Evolutionary conservation across 73 alveolate genomes (phyloP), one percentile per base, ranked within the genome.

Genomic region (Stentor coeruleus): DNA sequence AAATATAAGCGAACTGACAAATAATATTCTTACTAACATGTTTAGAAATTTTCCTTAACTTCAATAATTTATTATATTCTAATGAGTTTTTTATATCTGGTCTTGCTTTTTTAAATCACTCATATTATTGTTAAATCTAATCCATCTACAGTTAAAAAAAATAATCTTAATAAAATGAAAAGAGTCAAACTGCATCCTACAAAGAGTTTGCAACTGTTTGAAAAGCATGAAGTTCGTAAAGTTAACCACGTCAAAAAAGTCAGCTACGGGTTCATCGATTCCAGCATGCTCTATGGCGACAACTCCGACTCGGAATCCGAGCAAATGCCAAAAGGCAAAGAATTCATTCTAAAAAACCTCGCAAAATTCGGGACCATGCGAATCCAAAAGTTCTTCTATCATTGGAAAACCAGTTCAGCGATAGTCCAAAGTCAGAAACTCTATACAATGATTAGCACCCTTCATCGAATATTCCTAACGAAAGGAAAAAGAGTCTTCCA

Each of bases 401-500:
- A 49, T 6, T 49, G 66, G 66, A 49, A 49, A 49, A 11, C 66
- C 6, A 49, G 20, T 49, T 20, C 6, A 49, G 66, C 20, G 28
- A 6, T 20, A 11, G 20, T 11, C 66, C 6, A 49, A 20, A 20
- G 28, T 49, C 66, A 49, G 66, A 49, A 49, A 20, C 20, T 49
- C 6, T 49, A 14, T 26, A 60, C 37, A 38, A n/a, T 60, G 80
- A 60, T 60, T 11, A 14, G 59, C 6, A 60, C 6, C 6, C 80
- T 60, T 35, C 41, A 60, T n/a, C 41, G 14, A 60, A 6, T 28
- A 11, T 28, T 60, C 80, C 11, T 11, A 6, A 28, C 6, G 28
- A 60, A 38, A 60, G 80, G 37, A 28, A n/a, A 35, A 60, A 6
- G 41, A 60, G 37, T n/a, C 41, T 60, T 60, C 28, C 80, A 60